Base-by-base conservation (phyloP, 2,329 filamentous ascomycete genomes). In the Biscogniauxia marginata region DNA sequence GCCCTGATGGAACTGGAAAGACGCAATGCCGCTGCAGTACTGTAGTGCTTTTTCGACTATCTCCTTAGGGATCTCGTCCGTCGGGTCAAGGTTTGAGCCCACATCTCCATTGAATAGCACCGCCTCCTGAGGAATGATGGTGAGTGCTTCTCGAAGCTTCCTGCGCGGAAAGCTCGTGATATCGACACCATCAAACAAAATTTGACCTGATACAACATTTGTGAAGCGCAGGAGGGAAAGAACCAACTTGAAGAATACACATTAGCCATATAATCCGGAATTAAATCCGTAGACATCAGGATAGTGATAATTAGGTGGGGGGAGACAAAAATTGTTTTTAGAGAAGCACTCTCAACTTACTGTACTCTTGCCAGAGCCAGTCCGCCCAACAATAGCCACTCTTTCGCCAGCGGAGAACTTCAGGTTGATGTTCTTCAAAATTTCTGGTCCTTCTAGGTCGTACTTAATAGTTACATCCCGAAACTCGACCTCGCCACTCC, bases 351-450 rank as follows among this genome's bases (percentile, higher is more conserved):
- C 2, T 57, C 49, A 46, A 70, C 78, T 70, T 68, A 93, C 81
- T 0, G 91, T 96, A 50, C 87, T 91, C 72, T 96, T 96, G 3
- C 91, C 91, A 4, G 88, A 91, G 0, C 89, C 87, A 0, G 91
- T 96, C 8, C 91, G 84, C 2, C 91, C 91, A 9, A 93, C 88
- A 19, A 96, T 80, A 0, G 90, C 91, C 0, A 90, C 90, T 50
- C 88, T 87, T 53, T 89, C 88, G 1, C 91, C 90, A 0, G 87
- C 88, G 11, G 73, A 75, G 58, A 83, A 80, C 30, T 74, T 76
- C 46, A 83, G 72, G 57, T 76, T 81, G 52, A 84, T 70, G 30
- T 80, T 69, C 21, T 78, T 79, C 18, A 84, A 71, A 45, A 84
- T 78, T 53, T 81, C 74, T 48, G 75, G 73, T 18, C 78, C 71